Conservation (phyloP, 164 flowering plant species). For the Stephania cephalantha region DNA sequence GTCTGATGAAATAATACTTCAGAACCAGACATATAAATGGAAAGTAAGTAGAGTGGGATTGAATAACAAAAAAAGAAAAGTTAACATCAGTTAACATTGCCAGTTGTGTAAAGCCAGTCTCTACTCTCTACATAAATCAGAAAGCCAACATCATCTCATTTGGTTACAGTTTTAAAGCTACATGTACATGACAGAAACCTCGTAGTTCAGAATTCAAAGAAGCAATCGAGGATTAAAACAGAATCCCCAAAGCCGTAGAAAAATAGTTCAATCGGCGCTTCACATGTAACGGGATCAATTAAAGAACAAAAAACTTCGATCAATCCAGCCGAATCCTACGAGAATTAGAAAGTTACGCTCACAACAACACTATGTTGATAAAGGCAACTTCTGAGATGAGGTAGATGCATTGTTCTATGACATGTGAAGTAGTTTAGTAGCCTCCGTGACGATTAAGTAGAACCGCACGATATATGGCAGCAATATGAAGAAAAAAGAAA, state of each 20-base stretch:
- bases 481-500: slow-evolving; percentile 66
- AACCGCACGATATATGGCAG: slow-evolving; percentile 77
- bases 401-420: not conserved
- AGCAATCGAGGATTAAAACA: not conserved
- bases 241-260: not conserved
- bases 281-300: not conserved
- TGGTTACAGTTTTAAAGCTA: not conserved
- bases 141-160: not conserved
- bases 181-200: not conserved
- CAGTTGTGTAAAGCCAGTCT: too few relatives aligned
- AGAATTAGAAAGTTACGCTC: not conserved
- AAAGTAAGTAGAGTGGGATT: too few relatives aligned
- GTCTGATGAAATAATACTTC: too few relatives aligned
- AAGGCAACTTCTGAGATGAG: not conserved
- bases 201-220: not conserved
- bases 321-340: not conserved
- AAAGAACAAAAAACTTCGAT: not conserved
- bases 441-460: slow-evolving; percentile 78
- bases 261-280: not conserved
- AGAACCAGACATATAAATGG: too few relatives aligned
- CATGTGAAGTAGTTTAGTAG: slow-evolving; percentile 13
- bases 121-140: too few relatives aligned
- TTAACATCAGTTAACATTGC: too few relatives aligned
- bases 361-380: not conserved
- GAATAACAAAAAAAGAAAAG: too few relatives aligned